Evolutionary conservation across 2,329 filamentous ascomycete genomes (phyloP), one percentile per base, ranked within the genome.

Genomic region (Aspergillus vadensis): DNA sequence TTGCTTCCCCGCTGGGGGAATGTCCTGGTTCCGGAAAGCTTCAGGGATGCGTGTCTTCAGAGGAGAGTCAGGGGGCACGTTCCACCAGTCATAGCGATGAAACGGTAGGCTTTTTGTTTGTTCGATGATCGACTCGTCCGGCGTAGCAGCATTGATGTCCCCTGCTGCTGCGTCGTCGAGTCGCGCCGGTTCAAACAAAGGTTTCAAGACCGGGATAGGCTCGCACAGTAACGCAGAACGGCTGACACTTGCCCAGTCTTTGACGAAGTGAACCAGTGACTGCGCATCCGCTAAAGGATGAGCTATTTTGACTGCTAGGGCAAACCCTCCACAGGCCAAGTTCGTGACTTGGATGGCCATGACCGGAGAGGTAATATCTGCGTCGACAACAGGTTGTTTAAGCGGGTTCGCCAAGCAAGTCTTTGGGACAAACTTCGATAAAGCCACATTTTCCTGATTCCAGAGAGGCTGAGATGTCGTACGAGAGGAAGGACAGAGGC

Each of bases 11-110:
- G 69, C 71, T 3, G 76, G 74, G 0, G 76, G 68, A 27, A 61
- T 68, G 4, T 63, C 32, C 30, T 73, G 43, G 70, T 61, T 38
- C 1, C 67, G 61, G 25, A 65, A 57, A 21, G 48, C 32, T 4
- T 64, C 62, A 0, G 65, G 63, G 15, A 56, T 59, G 4, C 50
- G 30, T 5, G 36, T 19, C n/a, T 15, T 55, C 30, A 27, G 57
- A 17, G 57, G 48, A 58, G 55, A 65, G 57, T 59, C 55, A 57
- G 56, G 55, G 48, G 27, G 32, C 39, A 44, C 36, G 41, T 55
- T 69, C 79, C 79, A 84, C 77, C 80, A 83, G 69, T 83, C 79
- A 59, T 76, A 82, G 6, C 81, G 76, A 63, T 82, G 77, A 57
- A 80, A 69, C 1, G 81, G 81, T 5, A 84, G 65, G 6, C 19